Evolutionary conservation across 306 rosid species (phyloP), one percentile per base, ranked within the genome.

Genomic region (Casuarina equisetifolia): DNA sequence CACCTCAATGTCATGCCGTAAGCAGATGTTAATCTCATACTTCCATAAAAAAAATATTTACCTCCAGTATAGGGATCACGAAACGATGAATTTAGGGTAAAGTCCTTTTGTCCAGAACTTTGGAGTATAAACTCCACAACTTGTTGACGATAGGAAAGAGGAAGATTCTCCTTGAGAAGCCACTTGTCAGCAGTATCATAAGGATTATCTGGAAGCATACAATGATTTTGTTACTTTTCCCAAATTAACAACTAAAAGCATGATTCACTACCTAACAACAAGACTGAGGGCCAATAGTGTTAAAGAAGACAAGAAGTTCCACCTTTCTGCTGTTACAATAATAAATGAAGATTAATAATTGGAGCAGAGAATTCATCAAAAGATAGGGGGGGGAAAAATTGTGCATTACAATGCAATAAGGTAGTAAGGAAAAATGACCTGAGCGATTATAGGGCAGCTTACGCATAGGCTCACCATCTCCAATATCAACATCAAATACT

Each of bases 401-500:
- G 53, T 25, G 20, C 9, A 70, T 69, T 54, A 66, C 50, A 64
- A 17, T 53, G 55, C 52, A 55, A 62, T 72, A 74, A 80, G 71
- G 48, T 42, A n/a, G 70, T 51, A 74, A 74, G 51, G 40, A 54
- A 74, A 82, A 20, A 46, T 59, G 84, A 95, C 98, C 97, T 81
- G 97, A 84, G 79, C 86, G 90, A 75, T 92, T 92, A 91, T 89
- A 91, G 43, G 98, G 98, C 89, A 95, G 82, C 86, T 95, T 95
- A 25, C 97, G 93, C 63, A 81, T 81, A 70, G 98, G 98, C 88
- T 88, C 88, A 10, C 98, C 98, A 81, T 95, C 98, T 82, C 91
- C 97, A 84, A 95, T 95, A 70, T 95, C 96, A 12, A 95, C 98
- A 82, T 95, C 97, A 87, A 95, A 95, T 78, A 95, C 98, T 95